Evolutionary conservation across 129 eudicot genomes (phyloP).

Genomic region (Scalesia atractyloides): DNA sequence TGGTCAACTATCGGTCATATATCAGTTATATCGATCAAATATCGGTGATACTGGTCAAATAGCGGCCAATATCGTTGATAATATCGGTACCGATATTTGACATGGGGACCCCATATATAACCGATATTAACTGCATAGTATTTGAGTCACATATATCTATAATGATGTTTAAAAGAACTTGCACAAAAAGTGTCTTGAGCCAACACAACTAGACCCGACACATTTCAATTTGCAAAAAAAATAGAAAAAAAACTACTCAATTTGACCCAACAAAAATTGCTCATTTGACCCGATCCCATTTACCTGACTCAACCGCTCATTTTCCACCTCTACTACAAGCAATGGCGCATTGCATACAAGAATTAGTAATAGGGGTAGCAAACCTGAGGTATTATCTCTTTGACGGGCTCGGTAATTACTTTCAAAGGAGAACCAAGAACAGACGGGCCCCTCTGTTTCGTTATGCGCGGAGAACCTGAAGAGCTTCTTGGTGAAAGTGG

Average conservation of each 20-base stretch:
- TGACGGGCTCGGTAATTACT: slow-evolving; percentile 49
- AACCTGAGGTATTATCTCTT: slow-evolving; percentile 69
- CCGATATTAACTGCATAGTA: neutral
- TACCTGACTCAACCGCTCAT: neutral
- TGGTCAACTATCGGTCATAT: no score
- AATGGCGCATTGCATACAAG: neutral
- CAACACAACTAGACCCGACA: neutral
- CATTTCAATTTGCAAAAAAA: no score
- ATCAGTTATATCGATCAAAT: no score
- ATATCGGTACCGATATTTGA: no score
- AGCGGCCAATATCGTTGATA: no score
- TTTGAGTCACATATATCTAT: neutral
- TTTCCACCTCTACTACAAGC: neutral
- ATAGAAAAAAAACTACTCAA: no score
- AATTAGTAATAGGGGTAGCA: neutral
- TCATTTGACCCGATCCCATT: neutral
- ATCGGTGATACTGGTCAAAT: no score
- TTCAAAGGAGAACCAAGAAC: slow-evolving; percentile 59
- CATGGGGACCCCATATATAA: no score
- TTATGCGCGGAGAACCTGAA: slow-evolving; percentile 58
- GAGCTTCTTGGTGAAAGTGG: slow-evolving; percentile 74
- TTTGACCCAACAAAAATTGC: neutral
- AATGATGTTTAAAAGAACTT: neutral
- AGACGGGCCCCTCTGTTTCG: slow-evolving; percentile 54
- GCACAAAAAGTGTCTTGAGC: neutral